Base-by-base conservation (phyloP, 192 early-diverging fungal genomes). In the Backusella sp. region DNA sequence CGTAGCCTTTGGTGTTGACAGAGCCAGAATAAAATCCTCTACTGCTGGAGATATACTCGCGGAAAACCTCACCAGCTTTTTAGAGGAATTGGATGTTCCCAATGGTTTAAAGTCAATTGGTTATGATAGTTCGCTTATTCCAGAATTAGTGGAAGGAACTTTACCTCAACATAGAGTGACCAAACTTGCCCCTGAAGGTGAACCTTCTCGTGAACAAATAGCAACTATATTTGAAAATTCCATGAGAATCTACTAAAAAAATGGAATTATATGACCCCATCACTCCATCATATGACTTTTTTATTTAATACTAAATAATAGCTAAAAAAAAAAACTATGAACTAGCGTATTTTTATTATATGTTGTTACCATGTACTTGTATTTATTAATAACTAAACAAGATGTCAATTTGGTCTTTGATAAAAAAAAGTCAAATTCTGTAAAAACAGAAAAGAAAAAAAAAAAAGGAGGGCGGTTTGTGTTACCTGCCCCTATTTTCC, bases 91-190 rank as follows among this genome's bases (percentile, higher is more conserved):
- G 52, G 93, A 91, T 37, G 94, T 97, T 8, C 96, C 96, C 21
- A 86, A 93, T 76, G 96, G 96, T 77, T 83, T 97, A 39, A 73
- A 84, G 21, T 92, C 93, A 0, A 76, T 97, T 72, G 96, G 96
- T 0, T 96, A 91, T 75, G 81, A 86, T 46, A 87, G 86, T 44
- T 82, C 86, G 0, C 88, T 94, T 77, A 91, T 95, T 52, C 86
- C 83, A 6, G 87, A 85, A 14, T 79, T 97, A 74, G 94, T 97
- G 14, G 88, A 94, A 70, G 94, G 94, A 35, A 95, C 94, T 19
- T 73, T 97, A 75, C 96, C 96, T 7, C 96, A 97, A 83, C 93
- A 97, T 80, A 91, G 96, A 59, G 96, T 97, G n/a, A 94, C 94
- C 71, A 96, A 96, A 80, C 83, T 97, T 79, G 92, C 96, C 17